phyloP scores from a whole-genome alignment of 2,329 filamentous ascomycete species.

The Ascochyta lentis region DNA sequence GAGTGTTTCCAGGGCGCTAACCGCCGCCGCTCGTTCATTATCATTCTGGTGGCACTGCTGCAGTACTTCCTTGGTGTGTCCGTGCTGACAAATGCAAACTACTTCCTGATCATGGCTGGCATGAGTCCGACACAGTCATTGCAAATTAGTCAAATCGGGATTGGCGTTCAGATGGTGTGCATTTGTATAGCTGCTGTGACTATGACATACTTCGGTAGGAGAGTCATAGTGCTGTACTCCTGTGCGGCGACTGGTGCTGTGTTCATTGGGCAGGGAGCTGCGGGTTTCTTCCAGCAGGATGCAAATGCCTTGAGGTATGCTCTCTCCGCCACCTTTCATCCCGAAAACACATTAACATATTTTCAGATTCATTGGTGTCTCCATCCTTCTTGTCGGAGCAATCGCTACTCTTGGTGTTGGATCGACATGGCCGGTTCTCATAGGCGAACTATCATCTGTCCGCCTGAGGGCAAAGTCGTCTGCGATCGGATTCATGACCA shows the following conservation, averaged over 20 bases:
- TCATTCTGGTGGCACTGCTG: slow-evolving; percentile 25
- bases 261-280: slow-evolving; percentile 1
- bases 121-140: slow-evolving; percentile 12
- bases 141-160: slow-evolving; percentile 8
- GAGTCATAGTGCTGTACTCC: slow-evolving; percentile 3
- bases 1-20: slow-evolving; percentile 84
- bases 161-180: slow-evolving; percentile 10
- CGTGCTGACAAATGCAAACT: slow-evolving; percentile 9
- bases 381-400: neutral
- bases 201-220: slow-evolving; percentile 5
- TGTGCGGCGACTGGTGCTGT: slow-evolving; percentile 8
- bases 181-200: slow-evolving; percentile 8
- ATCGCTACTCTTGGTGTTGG: neutral
- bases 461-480: slow-evolving; percentile 81
- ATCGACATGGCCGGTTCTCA: neutral
- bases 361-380: neutral
- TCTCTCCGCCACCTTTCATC: neutral
- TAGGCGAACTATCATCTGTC: slow-evolving; percentile 67
- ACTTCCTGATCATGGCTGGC: slow-evolving; percentile 15
- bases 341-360: too few relatives aligned
- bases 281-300: slow-evolving; percentile 5
- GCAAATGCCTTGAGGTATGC: neutral
- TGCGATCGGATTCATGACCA: slow-evolving; percentile 74
- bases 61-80: slow-evolving; percentile 16
- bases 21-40: slow-evolving; percentile 73